A percentile compares a stretch with the other conserved stretches of the same genome.
Conservation (phyloP, 192 early-diverging fungal genomes). For the Chytriomyces confervae region DNA sequence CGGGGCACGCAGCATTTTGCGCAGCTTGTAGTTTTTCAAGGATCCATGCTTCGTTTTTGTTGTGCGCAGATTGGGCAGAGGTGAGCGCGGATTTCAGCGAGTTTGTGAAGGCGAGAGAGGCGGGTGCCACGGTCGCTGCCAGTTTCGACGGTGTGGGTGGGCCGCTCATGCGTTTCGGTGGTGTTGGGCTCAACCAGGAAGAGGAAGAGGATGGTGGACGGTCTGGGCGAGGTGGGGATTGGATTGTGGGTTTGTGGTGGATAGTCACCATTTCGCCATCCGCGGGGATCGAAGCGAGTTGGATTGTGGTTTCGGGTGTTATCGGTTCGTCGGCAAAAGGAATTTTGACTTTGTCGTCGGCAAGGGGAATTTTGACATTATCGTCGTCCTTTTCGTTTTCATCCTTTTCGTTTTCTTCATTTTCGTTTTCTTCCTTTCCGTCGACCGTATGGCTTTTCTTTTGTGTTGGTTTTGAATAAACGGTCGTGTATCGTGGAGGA, state of each 20-base stretch:
- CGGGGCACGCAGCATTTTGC: neutral
- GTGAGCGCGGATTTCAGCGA: neutral
- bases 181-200: neutral
- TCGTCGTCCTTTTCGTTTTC: no score
- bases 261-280: neutral
- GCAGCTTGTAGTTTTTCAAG: neutral
- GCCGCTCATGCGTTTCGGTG: neutral
- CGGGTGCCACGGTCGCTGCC: neutral
- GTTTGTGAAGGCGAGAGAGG: neutral
- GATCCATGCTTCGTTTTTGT: neutral
- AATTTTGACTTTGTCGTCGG: no score
- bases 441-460: no score
- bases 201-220: neutral
- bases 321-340: no score
- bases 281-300: no score
- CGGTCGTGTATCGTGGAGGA: neutral
- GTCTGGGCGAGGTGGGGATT: neutral
- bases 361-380: no score
- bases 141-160: neutral
- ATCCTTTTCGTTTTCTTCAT: no score
- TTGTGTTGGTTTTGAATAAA: neutral
- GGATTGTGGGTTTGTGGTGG: neutral
- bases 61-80: neutral
- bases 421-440: no score
- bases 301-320: no score